Conservation (phyloP, 345 rosid genomes). For the Aquilaria sinensis region DNA sequence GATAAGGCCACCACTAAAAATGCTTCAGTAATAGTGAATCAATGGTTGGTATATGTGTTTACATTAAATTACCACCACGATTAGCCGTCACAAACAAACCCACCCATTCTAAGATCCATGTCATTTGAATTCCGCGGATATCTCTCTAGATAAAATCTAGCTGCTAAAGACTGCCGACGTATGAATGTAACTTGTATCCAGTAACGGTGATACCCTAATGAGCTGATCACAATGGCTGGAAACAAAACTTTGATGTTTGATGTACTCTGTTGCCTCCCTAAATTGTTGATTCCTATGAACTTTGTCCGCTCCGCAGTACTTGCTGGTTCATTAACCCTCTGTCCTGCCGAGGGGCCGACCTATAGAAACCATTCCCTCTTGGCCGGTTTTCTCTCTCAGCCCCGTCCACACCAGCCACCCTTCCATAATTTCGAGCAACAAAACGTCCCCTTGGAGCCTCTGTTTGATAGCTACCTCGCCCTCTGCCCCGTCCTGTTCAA, state of each 20-base stretch:
- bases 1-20: no score
- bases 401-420: constrained; percentile 35
- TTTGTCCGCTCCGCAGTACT: constrained; percentile 25
- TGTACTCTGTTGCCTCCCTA: constrained; percentile 3
- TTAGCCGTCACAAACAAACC: no score
- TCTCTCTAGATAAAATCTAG: constrained; percentile 9
- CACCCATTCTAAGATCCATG: constrained; percentile 1
- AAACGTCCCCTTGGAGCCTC: constrained; percentile 46
- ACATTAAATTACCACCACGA: no score
- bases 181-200: constrained; percentile 13
- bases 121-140: constrained; percentile 7
- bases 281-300: constrained; percentile 14
- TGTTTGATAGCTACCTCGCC: constrained; percentile 39
- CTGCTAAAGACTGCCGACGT: constrained; percentile 8
- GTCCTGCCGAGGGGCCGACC: constrained; percentile 35
- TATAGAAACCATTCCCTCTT: constrained; percentile 51
- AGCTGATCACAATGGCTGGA: constrained; percentile 7
- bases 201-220: neutral
- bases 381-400: constrained; percentile 37
- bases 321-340: constrained; percentile 31
- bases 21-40: no score
- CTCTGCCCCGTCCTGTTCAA: constrained; percentile 47
- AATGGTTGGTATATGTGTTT: no score
- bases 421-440: constrained; percentile 34
- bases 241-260: constrained; percentile 26